Percentiles rank a stretch among this genome's conserved stretches.
Evolutionary conservation across 1,139 yeast genomes (phyloP).

Genomic region (Saccharomyces hybrid): DNA sequence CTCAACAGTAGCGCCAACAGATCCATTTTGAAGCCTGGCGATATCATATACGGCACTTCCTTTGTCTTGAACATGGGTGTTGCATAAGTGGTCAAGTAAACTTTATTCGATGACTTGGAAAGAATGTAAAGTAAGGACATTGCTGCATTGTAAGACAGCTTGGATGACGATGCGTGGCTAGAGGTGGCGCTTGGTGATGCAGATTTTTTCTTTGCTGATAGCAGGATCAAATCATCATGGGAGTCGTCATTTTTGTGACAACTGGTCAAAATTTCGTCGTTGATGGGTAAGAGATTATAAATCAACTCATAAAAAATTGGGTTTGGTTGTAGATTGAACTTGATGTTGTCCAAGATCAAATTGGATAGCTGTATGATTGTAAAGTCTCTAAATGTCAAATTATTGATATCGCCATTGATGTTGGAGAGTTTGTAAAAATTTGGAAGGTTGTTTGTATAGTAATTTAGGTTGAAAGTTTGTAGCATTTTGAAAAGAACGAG

Average conservation of each 20-base stretch:
- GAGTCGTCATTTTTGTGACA: conserved; percentile 23
- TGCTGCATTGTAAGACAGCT: conserved; percentile 58
- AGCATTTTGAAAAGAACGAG: conserved; percentile 37
- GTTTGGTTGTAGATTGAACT: conserved; percentile 32
- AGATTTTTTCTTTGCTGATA: conserved; percentile 26
- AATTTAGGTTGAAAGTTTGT: conserved; percentile 36
- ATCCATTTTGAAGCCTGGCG: too few relatives aligned
- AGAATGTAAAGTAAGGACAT: too few relatives aligned
- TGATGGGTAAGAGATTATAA: conserved; percentile 52
- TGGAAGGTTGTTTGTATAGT: conserved; percentile 43
- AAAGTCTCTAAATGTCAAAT: conserved; percentile 54
- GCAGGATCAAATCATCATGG: conserved; percentile 24
- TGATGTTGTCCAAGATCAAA: conserved; percentile 33
- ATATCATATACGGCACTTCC: too few relatives aligned
- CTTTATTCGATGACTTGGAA: too few relatives aligned
- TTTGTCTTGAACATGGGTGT: too few relatives aligned
- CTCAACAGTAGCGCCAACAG: too few relatives aligned
- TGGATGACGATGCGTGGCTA: conserved; percentile 18
- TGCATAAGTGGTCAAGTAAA: too few relatives aligned
- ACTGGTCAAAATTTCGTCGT: conserved; percentile 18
- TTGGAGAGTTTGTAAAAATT: conserved; percentile 36
- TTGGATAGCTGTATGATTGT: conserved; percentile 46
- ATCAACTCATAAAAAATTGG: conserved; percentile 49
- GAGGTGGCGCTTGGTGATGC: not conserved
- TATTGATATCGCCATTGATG: conserved; percentile 16